These are phyloP conservation scores for Prunus armeniaca DNA, from an alignment of 306 rosid species.

Conservation along the genomic window DNA sequence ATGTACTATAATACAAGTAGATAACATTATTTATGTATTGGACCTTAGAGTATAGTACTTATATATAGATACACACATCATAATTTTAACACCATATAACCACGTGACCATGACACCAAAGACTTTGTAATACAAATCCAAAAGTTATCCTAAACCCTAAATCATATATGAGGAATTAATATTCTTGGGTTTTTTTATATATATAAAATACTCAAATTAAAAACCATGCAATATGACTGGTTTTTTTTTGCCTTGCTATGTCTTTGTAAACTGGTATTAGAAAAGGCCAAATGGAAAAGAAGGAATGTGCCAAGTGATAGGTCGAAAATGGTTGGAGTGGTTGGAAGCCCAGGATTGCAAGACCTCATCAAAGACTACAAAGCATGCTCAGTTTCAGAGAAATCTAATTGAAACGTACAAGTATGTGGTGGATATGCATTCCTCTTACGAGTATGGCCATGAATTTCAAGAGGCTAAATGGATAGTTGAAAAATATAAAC, in stretches of 20 bases:
- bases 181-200: too few relatives aligned
- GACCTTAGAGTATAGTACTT: too few relatives aligned
- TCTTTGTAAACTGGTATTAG: background rate
- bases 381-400: background rate
- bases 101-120: too few relatives aligned
- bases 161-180: too few relatives aligned
- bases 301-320: conserved; percentile 1
- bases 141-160: too few relatives aligned
- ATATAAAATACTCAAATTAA: too few relatives aligned
- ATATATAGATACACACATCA: too few relatives aligned
- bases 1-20: too few relatives aligned
- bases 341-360: background rate
- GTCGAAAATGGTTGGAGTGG: conserved; percentile 12
- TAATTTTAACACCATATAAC: too few relatives aligned
- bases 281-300: background rate
- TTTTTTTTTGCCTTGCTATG: background rate
- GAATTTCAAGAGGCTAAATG: background rate
- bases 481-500: background rate
- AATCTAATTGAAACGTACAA: background rate
- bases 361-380: background rate
- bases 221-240: too few relatives aligned
- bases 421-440: background rate
- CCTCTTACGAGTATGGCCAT: background rate
- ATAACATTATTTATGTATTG: too few relatives aligned
- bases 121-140: too few relatives aligned